Base-by-base conservation (phyloP, 768 basidiomycete species). In the Suillus lakei region DNA sequence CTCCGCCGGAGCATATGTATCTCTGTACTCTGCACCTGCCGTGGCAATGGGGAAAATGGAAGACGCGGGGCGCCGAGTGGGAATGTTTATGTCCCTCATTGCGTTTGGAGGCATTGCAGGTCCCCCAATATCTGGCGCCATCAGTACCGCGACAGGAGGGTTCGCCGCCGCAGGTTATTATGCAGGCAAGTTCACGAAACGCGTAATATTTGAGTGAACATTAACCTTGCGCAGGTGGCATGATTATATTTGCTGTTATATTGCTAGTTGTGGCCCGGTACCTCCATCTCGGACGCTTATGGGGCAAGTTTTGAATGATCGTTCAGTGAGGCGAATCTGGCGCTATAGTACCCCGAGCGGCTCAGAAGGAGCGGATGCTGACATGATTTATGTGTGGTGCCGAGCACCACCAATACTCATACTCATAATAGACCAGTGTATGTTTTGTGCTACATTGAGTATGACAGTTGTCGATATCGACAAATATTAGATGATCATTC, bases 91-190 rank as follows among this genome's bases (percentile, higher is more conserved):
- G 73, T 88, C 83, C 34, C 80, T 90, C 55, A 65, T 86, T 26
- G 82, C 90, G 0, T 46, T 91, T 12, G 90, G 89, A 8, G 88
- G 87, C 0, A 78, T 93, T 4, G 83, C 81, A 0, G 91, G 91
- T 0, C 89, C 90, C 2, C 91, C 91, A 0, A 89, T 92, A 66
- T 90, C 90, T 6, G 91, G 91, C 1, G 87, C 87, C 0, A 90
- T 93, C 67, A 82, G 83, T 62, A 73, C 72, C 0, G 79, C 82
- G 1, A 85, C 87, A 2, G 84, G 83, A 2, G 81, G 82, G 0
- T 93, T 74, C 44, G 30, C 56, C 36, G 67, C 1, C 7, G 71
- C 77, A 0, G 75, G 78, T 12, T 77, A 68, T 64, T 89, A 84
- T 66, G 86, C 86, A 43, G 77, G 78, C 71, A 32, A 60, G 72